phyloP scores from a whole-genome alignment of 192 early-diverging fungal species.

The Fimicolochytrium jonesii region DNA sequence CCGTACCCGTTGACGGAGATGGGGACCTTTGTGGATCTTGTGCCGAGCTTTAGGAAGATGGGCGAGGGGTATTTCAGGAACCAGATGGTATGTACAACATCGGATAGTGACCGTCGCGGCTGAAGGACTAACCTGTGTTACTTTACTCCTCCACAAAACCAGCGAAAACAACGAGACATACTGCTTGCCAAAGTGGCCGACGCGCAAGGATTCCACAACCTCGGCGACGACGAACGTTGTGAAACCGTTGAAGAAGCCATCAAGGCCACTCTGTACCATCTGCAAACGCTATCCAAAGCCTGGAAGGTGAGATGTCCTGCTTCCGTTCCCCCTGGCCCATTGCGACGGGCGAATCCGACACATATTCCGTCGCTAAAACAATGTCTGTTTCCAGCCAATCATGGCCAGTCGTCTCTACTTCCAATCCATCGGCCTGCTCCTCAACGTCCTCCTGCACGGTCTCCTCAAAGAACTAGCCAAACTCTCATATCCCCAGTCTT shows the following conservation, averaged over 20 bases:
- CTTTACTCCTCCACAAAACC: too few species aligned
- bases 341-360: too few species aligned
- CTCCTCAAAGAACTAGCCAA: constrained; percentile 15
- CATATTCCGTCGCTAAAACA: too few species aligned
- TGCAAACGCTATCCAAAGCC: constrained; percentile 43
- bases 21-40: constrained; percentile 49
- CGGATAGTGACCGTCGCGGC: too few species aligned
- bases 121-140: too few species aligned
- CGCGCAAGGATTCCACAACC: constrained; percentile 28
- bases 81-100: constrained; percentile 53
- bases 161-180: constrained; percentile 55
- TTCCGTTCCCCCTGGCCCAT: too few species aligned
- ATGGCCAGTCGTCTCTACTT: constrained; percentile 29
- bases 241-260: constrained; percentile 44
- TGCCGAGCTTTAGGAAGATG: constrained; percentile 42
- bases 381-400: constrained; percentile 27
- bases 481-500: too few species aligned
- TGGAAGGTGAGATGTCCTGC: constrained; percentile 44
- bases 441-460: constrained; percentile 21
- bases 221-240: constrained; percentile 40
- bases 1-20: constrained; percentile 30
- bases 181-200: constrained; percentile 41
- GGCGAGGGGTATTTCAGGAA: constrained; percentile 51
- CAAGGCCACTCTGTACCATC: constrained; percentile 47
- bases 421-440: constrained; percentile 29